Percentiles rank a stretch among this genome's conserved stretches.
These are phyloP conservation scores for Tuber umbilicatum DNA, from an alignment of 495 filamentous ascomycete genomes.

Conservation along the genomic window DNA sequence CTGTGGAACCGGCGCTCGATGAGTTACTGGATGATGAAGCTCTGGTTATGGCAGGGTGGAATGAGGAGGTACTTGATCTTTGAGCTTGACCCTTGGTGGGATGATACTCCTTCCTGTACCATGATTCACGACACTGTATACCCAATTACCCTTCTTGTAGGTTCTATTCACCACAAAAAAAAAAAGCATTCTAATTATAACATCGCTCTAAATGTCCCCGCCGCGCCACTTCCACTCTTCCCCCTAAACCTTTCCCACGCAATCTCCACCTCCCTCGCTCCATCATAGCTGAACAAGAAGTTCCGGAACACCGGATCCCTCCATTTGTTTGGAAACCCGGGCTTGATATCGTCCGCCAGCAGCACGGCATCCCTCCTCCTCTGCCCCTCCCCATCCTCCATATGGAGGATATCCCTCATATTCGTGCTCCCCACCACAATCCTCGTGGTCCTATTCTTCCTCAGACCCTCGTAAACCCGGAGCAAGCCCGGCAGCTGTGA, in stretches of 20 bases:
- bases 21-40: neutral
- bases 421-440: slow-evolving; percentile 52
- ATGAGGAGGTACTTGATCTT: neutral
- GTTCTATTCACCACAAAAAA: neutral
- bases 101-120: neutral
- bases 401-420: slow-evolving; percentile 55
- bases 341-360: slow-evolving; percentile 46
- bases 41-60: neutral
- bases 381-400: slow-evolving; percentile 54
- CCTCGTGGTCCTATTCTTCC: slow-evolving; percentile 55
- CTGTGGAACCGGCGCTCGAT: neutral
- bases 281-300: slow-evolving; percentile 59
- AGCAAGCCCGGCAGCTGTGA: slow-evolving; percentile 49
- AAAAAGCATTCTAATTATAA: slow-evolving; percentile 9
- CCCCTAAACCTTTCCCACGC: slow-evolving; percentile 43
- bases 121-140: neutral
- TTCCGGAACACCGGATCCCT: slow-evolving; percentile 55
- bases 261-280: slow-evolving; percentile 52
- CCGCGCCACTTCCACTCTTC: slow-evolving; percentile 22
- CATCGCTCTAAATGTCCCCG: neutral
- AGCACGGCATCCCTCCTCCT: slow-evolving; percentile 50
- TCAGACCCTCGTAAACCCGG: slow-evolving; percentile 53
- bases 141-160: neutral
- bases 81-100: neutral
- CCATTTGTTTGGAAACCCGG: slow-evolving; percentile 56